A percentile compares a stretch with the other conserved stretches of the same genome.
Conservation (phyloP, 371 early-diverging fungal species). For the Mortierella sp. region DNA sequence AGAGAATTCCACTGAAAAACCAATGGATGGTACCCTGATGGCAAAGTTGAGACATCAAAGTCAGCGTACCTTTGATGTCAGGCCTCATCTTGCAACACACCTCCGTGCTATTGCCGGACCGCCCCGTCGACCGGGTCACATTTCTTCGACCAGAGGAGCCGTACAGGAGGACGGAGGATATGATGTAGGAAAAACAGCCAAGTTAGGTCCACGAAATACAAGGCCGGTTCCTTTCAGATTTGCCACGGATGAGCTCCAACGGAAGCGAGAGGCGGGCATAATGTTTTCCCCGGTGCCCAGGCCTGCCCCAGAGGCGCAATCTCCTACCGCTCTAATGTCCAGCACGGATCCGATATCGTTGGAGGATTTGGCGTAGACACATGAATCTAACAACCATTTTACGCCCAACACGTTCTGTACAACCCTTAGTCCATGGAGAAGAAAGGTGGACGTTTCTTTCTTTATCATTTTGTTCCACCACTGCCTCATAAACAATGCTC, state of each 20-base stretch:
- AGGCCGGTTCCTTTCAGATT: conserved; percentile 29
- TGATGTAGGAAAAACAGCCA: not conserved
- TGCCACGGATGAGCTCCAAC: conserved; percentile 33
- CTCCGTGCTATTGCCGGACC: conserved; percentile 9
- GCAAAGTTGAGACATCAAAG: too few species aligned
- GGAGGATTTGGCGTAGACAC: conserved; percentile 1
- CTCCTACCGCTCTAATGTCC: not conserved
- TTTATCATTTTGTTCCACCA: not conserved
- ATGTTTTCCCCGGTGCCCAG: not conserved
- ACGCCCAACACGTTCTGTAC: too few species aligned
- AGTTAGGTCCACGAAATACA: conserved; percentile 13
- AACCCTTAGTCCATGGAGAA: too few species aligned
- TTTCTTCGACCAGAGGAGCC: not conserved
- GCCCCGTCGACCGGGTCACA: not conserved
- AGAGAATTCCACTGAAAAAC: too few species aligned
- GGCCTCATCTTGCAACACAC: not conserved
- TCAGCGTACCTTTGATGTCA: conserved; percentile 5
- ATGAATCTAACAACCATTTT: too few species aligned
- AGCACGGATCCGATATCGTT: not conserved
- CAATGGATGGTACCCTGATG: conserved; percentile 10
- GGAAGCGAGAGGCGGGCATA: conserved; percentile 8
- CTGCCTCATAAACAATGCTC: conserved; percentile 15
- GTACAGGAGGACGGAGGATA: not conserved
- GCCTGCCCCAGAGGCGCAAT: too few species aligned
- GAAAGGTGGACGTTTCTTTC: too few species aligned